These are phyloP conservation scores for Suillus subalutaceus DNA, from an alignment of 768 basidiomycete genomes.

Conservation along the genomic window DNA sequence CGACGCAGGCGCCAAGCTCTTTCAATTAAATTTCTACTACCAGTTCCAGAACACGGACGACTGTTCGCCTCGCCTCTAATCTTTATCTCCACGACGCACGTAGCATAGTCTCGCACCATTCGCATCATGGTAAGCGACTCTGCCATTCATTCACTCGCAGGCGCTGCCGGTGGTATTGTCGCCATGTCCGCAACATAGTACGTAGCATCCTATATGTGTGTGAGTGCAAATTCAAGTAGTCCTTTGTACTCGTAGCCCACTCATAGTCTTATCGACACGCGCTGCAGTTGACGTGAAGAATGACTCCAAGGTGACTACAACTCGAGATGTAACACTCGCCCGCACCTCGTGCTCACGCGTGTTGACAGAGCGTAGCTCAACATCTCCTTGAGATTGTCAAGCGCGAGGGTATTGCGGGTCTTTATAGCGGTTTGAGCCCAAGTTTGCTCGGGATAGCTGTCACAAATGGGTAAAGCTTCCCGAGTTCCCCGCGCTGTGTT, in stretches of 20 bases:
- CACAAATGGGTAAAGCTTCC: conserved; percentile 75
- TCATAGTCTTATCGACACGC: conserved; percentile 90
- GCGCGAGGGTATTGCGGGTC: conserved; percentile 79
- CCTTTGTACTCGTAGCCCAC: conserved; percentile 56
- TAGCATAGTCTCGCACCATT: not conserved
- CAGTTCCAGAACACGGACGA: not conserved
- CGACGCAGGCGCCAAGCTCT: not conserved
- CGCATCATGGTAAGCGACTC: conserved; percentile 67
- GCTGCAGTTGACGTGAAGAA: conserved; percentile 89
- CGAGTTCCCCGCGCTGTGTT: not conserved
- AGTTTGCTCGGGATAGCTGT: conserved; percentile 89
- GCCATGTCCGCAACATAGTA: conserved; percentile 93
- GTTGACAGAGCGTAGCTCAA: conserved; percentile 59
- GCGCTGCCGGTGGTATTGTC: conserved; percentile 85
- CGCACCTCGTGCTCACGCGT: conserved; percentile 11
- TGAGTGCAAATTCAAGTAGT: not conserved
- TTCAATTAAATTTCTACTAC: not conserved
- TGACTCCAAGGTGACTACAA: conserved; percentile 61
- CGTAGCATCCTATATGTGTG: conserved; percentile 28
- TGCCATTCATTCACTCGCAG: conserved; percentile 83
- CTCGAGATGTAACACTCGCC: conserved; percentile 2
- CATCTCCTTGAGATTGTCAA: conserved; percentile 76
- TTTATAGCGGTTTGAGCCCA: conserved; percentile 87
- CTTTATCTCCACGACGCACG: not conserved
- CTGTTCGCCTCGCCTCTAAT: not conserved